These are phyloP conservation scores for Phytophthora podocarpi DNA, from an alignment of 352 stramenopile species.

Conservation along the genomic window DNA sequence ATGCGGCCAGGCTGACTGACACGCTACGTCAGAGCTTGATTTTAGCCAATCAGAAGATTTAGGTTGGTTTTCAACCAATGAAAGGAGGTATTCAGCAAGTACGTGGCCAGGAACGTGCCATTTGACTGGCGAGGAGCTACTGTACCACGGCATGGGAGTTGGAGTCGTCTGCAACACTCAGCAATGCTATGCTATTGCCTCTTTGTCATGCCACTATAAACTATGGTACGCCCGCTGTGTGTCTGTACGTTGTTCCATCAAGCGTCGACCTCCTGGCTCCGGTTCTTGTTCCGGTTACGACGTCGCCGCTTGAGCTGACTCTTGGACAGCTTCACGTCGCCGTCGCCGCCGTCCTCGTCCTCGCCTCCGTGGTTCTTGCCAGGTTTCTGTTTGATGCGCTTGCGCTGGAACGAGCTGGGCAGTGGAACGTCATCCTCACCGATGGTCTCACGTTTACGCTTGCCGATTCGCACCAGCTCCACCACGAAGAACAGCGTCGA, in stretches of 20 bases:
- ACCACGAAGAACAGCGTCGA: slow-evolving; percentile 82
- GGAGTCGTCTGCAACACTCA: slow-evolving; percentile 1
- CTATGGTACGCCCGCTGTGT: slow-evolving; percentile 20
- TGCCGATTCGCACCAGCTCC: slow-evolving; percentile 78
- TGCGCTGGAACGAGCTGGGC: slow-evolving; percentile 76
- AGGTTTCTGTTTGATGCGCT: slow-evolving; percentile 53
- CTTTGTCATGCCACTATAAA: slow-evolving; percentile 21
- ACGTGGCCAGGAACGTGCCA: slow-evolving; percentile 38
- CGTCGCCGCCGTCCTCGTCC: slow-evolving; percentile 25
- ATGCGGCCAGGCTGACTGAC: not conserved
- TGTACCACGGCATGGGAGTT: slow-evolving; percentile 7
- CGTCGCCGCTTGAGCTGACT: slow-evolving; percentile 48
- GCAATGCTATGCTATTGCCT: slow-evolving; percentile 6
- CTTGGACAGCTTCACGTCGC: slow-evolving; percentile 34
- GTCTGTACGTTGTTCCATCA: slow-evolving; percentile 8
- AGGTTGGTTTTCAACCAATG: slow-evolving; percentile 22
- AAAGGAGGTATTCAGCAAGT: not conserved
- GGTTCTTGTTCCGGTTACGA: slow-evolving; percentile 46
- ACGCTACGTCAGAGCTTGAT: slow-evolving; percentile 20
- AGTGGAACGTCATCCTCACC: slow-evolving; percentile 70
- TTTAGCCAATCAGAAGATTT: slow-evolving; percentile 30
- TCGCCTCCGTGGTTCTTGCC: slow-evolving; percentile 19
- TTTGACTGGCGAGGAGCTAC: slow-evolving; percentile 34
- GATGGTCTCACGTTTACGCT: slow-evolving; percentile 65
- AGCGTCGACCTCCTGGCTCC: slow-evolving; percentile 12